Percentiles rank a stretch among this genome's conserved stretches.
These are phyloP conservation scores for Whalleya microplaca DNA, from an alignment of 2,329 filamentous ascomycete genomes.

Conservation along the genomic window DNA sequence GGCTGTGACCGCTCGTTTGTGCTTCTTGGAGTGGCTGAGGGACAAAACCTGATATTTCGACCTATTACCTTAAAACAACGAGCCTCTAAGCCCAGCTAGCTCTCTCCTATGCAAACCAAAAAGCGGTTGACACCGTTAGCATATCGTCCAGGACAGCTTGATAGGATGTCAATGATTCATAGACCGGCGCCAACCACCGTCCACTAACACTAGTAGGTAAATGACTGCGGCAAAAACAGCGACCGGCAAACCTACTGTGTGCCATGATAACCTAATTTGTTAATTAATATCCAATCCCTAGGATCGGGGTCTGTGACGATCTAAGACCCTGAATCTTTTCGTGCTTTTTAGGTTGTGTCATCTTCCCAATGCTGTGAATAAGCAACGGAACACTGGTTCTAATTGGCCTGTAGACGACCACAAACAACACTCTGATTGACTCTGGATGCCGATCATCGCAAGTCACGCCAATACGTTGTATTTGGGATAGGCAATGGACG, in stretches of 20 bases:
- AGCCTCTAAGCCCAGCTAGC: not conserved
- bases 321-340: not conserved
- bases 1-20: not conserved
- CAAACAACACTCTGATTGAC: not conserved
- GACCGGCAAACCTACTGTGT: not conserved
- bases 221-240: not conserved
- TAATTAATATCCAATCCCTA: not conserved
- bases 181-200: slow-evolving; percentile 20
- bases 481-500: too few relatives aligned
- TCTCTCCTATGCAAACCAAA: not conserved
- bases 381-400: slow-evolving; percentile 10
- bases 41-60: not conserved
- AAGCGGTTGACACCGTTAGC: not conserved
- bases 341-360: slow-evolving; percentile 4
- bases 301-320: not conserved
- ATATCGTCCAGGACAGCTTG: slow-evolving; percentile 10
- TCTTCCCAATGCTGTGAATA: slow-evolving; percentile 18
- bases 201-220: slow-evolving; percentile 15
- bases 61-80: not conserved
- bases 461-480: not conserved
- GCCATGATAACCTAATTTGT: not conserved
- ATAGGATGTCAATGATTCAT: slow-evolving; percentile 23
- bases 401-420: slow-evolving; percentile 10
- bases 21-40: not conserved
- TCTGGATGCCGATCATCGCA: not conserved